A percentile compares a stretch with the other conserved stretches of the same genome.
Conservation (phyloP, 176 grass and related monocot species). For the Musa schizocarpa region DNA sequence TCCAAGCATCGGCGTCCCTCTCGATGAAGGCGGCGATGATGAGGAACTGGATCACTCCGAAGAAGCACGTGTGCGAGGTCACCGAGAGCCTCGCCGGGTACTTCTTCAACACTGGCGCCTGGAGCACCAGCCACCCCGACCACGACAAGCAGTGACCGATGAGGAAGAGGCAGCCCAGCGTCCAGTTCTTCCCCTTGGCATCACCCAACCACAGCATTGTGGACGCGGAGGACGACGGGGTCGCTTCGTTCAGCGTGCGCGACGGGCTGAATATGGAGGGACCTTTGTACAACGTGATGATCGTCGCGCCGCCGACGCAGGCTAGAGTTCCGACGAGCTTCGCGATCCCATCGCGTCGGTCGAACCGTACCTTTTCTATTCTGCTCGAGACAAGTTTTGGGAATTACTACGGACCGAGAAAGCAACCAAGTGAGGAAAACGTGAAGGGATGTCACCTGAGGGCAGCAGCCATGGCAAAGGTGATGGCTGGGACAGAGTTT, state of each 20-base stretch:
- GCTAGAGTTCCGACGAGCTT: constrained; percentile 67
- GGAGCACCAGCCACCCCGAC: constrained; percentile 96
- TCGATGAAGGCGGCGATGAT: constrained; percentile 96
- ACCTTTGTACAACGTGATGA: constrained; percentile 92
- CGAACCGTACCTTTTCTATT: constrained; percentile 67
- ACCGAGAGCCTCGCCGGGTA: constrained; percentile 88
- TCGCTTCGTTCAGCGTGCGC: background rate
- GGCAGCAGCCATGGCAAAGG: constrained; percentile 84
- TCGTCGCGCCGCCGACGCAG: constrained; percentile 71
- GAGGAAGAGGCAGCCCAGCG: constrained; percentile 80
- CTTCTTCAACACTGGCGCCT: constrained; percentile 80
- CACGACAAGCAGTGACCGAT: constrained; percentile 97
- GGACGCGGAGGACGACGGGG: background rate
- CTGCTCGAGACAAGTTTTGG: constrained; percentile 7
- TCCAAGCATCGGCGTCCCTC: constrained; percentile 72
- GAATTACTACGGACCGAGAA: background rate
- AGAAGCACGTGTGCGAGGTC: constrained; percentile 98
- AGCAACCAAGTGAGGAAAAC: background rate
- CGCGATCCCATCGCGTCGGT: constrained; percentile 71
- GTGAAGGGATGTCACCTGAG: constrained; percentile 20
- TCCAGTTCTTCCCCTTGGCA: constrained; percentile 63
- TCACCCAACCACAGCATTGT: constrained; percentile 21
- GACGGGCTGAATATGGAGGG: constrained; percentile 56
- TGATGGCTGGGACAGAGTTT: constrained; percentile 95
- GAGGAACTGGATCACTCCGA: constrained; percentile 96